A percentile compares a stretch with the other conserved stretches of the same genome.
Conservation (phyloP, 345 rosid species). For the Heritiera littoralis region DNA sequence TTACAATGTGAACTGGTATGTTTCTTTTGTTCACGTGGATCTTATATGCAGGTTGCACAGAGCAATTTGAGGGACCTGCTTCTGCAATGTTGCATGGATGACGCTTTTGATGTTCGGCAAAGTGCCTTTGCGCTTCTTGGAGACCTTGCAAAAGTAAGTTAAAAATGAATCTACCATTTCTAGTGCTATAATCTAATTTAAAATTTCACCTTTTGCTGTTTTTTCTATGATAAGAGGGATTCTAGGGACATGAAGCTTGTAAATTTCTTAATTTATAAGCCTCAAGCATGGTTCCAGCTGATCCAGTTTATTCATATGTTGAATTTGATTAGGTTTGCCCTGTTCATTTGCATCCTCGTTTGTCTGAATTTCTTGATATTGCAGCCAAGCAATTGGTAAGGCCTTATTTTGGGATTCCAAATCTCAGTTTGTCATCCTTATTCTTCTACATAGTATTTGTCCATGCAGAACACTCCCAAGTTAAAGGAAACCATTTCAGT, state of each 20-base stretch:
- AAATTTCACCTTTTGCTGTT: neutral
- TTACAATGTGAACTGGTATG: neutral
- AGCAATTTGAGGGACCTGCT: slow-evolving; percentile 82
- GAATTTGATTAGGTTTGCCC: slow-evolving; percentile 57
- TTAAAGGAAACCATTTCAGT: slow-evolving; percentile 75
- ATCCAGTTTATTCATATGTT: slow-evolving; percentile 6
- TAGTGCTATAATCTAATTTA: neutral
- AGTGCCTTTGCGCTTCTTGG: slow-evolving; percentile 85
- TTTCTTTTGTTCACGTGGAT: neutral
- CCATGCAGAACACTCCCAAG: slow-evolving; percentile 59
- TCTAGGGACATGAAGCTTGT: slow-evolving; percentile 5
- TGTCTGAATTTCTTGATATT: slow-evolving; percentile 60
- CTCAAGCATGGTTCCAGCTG: neutral
- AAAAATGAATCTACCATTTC: slow-evolving; percentile 5
- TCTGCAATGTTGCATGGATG: slow-evolving; percentile 84
- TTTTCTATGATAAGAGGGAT: neutral
- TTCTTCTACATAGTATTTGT: slow-evolving; percentile 19
- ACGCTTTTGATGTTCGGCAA: slow-evolving; percentile 60
- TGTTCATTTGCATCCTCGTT: slow-evolving; percentile 60
- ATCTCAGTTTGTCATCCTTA: slow-evolving; percentile 17
- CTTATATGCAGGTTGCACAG: slow-evolving; percentile 62
- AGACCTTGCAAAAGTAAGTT: slow-evolving; percentile 67
- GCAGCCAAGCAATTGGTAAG: slow-evolving; percentile 87
- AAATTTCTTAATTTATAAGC: neutral
- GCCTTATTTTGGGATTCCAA: slow-evolving; percentile 25